Base-by-base conservation (phyloP, 2,329 filamentous ascomycete species). In the Nothomitra cinnamomea region DNA sequence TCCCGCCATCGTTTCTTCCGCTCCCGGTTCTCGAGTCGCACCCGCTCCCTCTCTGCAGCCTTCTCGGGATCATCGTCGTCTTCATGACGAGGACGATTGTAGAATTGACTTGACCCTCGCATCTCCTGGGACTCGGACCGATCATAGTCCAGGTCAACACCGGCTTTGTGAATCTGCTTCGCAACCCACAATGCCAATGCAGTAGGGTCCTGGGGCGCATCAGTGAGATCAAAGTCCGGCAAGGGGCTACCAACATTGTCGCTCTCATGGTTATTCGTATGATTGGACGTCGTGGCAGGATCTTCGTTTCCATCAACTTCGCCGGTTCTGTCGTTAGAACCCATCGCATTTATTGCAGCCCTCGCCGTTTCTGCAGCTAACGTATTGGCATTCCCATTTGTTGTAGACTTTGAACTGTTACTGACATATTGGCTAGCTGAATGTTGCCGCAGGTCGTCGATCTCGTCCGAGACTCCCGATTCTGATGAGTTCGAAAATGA, bases 1-100 rank as follows among this genome's bases (percentile, higher is more conserved):
- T 62, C 60, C 47, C 62, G 58, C 62, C 62, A 63, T 40, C 61
- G 59, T 56, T 63, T 63, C 55, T 63, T 63, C 51, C 62, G 54
- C 51, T 62, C 62, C 17, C 62, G 52, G 28, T 63, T 63, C 53
- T 63, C 62, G 5, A 58, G 59, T 32, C 62, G 55, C 40, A 63
- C 57, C 28, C 60, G 54, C 49, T 63, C 61, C 51, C 58, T 56
- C 50, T 63, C 61, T 8, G 60, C 60, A 53, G 15, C 56, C 38
- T 56, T 56, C 4, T 53, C 42, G 36, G 55, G 55, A 24, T 53
- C 43, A 15, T 55, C 41, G 48, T 56, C 53, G 32, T 52, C 53
- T 15, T 56, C 53, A 41, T 52, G 21, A 2, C 45, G 43, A 12
- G 32, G 32, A 10, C 35, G 24, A 35, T 50, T 51, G 35, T 50